These are phyloP conservation scores for Russula lepida DNA, from an alignment of 768 basidiomycete species.

Conservation along the genomic window DNA sequence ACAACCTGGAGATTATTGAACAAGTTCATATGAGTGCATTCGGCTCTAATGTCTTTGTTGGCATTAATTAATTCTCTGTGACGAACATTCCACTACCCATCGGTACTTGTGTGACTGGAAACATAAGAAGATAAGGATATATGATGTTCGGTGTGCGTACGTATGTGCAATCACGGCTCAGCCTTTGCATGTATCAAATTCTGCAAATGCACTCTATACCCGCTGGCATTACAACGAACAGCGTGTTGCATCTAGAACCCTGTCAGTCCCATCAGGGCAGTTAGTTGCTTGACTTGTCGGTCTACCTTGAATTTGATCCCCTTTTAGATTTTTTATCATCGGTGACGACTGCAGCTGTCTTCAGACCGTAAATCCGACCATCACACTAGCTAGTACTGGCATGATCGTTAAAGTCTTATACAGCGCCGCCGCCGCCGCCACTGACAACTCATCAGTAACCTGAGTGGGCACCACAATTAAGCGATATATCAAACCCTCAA, in stretches of 20 bases:
- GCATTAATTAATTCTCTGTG: not conserved
- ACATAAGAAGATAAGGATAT: not conserved
- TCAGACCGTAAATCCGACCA: not conserved
- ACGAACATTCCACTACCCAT: not conserved
- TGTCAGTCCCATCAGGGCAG: not conserved
- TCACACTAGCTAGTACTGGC: too few relatives aligned
- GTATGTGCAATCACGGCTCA: too few relatives aligned
- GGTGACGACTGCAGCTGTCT: not conserved
- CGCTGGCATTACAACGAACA: not conserved
- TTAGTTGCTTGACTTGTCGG: too few relatives aligned
- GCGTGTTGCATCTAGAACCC: not conserved
- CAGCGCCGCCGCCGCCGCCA: not conserved
- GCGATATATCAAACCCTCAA: not conserved
- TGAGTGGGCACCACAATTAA: not conserved
- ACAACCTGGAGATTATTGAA: not conserved
- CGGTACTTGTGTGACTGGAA: not conserved
- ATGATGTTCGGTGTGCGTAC: not conserved
- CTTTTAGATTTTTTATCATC: not conserved
- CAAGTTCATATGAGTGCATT: not conserved
- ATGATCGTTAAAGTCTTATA: too few relatives aligned
- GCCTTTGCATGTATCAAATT: too few relatives aligned
- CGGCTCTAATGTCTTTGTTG: not conserved
- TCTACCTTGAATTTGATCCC: too few relatives aligned
- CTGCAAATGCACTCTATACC: too few relatives aligned
- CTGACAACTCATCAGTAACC: not conserved